Percentiles rank a stretch among this genome's conserved stretches.
These are phyloP conservation scores for Triadica sebifera DNA, from an alignment of 345 rosid species.

Conservation along the genomic window DNA sequence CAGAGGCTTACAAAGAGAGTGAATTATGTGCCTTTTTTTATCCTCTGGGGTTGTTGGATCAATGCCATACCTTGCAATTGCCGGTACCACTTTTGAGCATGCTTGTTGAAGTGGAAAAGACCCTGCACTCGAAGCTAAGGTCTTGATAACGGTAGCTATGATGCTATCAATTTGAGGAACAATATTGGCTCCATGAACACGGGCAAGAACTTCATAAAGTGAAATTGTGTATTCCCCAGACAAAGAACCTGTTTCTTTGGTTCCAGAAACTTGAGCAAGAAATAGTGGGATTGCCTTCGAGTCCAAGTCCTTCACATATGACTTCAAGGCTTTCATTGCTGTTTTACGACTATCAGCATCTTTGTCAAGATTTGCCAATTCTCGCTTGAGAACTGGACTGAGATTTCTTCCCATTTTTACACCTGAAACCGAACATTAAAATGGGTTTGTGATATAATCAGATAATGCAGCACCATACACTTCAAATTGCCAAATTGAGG, in stretches of 20 bases:
- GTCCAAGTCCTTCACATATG: conserved; percentile 78
- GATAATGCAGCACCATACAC: background rate
- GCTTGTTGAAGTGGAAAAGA: conserved; percentile 97
- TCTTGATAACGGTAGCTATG: conserved; percentile 77
- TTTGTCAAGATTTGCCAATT: conserved; percentile 80
- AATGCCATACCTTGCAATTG: conserved; percentile 86
- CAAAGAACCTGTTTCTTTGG: conserved; percentile 77
- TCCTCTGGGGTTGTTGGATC: conserved; percentile 70
- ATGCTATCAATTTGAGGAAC: conserved; percentile 88
- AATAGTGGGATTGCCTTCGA: conserved; percentile 77
- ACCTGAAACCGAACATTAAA: conserved; percentile 30
- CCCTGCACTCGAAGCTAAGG: conserved; percentile 84
- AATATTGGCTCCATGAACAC: conserved; percentile 86
- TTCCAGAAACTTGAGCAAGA: conserved; percentile 83
- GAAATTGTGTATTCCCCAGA: conserved; percentile 90
- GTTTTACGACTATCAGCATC: conserved; percentile 72
- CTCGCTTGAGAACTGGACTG: conserved; percentile 60
- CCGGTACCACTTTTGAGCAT: conserved; percentile 88
- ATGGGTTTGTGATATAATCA: background rate
- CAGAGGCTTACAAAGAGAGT: conserved; percentile 84
- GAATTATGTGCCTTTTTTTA: conserved; percentile 66
- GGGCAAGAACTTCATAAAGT: conserved; percentile 91
- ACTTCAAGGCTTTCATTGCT: conserved; percentile 79
- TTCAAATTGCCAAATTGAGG: background rate
- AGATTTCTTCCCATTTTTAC: conserved; percentile 75